Conservation (phyloP, 306 rosid genomes). For the Cucurbita ficifolia region DNA sequence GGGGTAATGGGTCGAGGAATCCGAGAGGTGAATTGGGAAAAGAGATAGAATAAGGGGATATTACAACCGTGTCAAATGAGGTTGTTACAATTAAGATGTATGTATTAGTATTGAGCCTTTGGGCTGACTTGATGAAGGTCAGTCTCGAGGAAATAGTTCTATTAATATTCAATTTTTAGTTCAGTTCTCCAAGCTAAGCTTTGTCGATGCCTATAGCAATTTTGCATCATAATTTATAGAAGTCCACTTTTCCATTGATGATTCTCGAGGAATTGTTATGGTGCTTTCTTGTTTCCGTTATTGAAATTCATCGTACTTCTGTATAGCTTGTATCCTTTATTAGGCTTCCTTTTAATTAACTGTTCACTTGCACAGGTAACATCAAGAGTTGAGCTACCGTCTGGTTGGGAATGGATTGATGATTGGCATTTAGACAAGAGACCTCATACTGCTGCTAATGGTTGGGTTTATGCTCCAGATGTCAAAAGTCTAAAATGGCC, state of each 20-base stretch:
- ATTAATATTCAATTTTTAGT: not conserved
- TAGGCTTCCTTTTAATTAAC: not conserved
- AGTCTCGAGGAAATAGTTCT: not conserved
- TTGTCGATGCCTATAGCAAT: not conserved
- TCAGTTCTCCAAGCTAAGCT: not conserved
- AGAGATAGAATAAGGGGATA: too few relatives aligned
- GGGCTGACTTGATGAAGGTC: not conserved
- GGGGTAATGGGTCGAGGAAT: too few relatives aligned
- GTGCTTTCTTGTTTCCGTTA: not conserved
- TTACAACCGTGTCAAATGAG: too few relatives aligned
- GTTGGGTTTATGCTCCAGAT: slow-evolving; percentile 76
- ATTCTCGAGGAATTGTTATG: not conserved
- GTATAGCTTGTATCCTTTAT: not conserved
- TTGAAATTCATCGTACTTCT: not conserved
- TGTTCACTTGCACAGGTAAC: slow-evolving; percentile 24
- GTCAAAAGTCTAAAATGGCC: slow-evolving; percentile 71
- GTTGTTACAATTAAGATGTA: too few relatives aligned
- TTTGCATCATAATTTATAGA: not conserved
- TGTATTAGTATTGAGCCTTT: not conserved
- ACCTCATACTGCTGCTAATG: slow-evolving; percentile 40
- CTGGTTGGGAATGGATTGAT: slow-evolving; percentile 84
- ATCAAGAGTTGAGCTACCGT: slow-evolving; percentile 36
- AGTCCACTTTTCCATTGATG: not conserved
- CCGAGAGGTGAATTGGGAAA: too few relatives aligned
- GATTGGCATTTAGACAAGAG: slow-evolving; percentile 76